A percentile compares a stretch with the other conserved stretches of the same genome.
phyloP scores from a whole-genome alignment of 306 rosid species.

The Fagus crenata region DNA sequence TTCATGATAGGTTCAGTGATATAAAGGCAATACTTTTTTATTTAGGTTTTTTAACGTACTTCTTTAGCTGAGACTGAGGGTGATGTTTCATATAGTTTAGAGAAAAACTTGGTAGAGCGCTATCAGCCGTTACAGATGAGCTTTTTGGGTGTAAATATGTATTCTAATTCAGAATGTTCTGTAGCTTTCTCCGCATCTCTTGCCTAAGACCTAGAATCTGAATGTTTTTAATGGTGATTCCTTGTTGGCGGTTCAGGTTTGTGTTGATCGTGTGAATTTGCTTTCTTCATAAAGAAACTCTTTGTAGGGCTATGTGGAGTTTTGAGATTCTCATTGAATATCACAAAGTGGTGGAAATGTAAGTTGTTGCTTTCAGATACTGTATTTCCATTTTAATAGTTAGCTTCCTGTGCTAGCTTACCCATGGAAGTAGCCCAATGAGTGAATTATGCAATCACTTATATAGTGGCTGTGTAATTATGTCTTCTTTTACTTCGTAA shows the following conservation, averaged over 20 bases:
- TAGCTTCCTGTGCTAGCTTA: neutral
- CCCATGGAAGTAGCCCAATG: neutral
- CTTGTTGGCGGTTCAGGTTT: constrained; percentile 25
- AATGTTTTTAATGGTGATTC: constrained; percentile 18
- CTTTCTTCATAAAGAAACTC: constrained; percentile 16
- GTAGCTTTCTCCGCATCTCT: constrained; percentile 13
- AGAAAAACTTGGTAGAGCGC: neutral
- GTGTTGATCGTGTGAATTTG: constrained; percentile 23
- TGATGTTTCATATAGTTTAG: neutral
- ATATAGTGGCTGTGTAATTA: neutral
- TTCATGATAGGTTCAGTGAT: neutral
- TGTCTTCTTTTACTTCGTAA: neutral
- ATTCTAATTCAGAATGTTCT: neutral
- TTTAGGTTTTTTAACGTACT: neutral
- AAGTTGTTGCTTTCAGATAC: constrained; percentile 11
- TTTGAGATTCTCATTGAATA: constrained; percentile 13
- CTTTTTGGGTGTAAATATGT: neutral
- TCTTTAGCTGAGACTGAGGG: neutral
- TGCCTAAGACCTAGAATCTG: constrained; percentile 5
- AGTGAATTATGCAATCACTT: neutral
- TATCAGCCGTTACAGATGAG: neutral
- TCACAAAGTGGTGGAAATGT: neutral
- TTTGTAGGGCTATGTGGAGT: constrained; percentile 19
- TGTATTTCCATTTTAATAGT: neutral
- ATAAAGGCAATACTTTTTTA: neutral